Base-by-base conservation (phyloP, 1,284 basidiomycete genomes). In the Calocybe gambosa region DNA sequence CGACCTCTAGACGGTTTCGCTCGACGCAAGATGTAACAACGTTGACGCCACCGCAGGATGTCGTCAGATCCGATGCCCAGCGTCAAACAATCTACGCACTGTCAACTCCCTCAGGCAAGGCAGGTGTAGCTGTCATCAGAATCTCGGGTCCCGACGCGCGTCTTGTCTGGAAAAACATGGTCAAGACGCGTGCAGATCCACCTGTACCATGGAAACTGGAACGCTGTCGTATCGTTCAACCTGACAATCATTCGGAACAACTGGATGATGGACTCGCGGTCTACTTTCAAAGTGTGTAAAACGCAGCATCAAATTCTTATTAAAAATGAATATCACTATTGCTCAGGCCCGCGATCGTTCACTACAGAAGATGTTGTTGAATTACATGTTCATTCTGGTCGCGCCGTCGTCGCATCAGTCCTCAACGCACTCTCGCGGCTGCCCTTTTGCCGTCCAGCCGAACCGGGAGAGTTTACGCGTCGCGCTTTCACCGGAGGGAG, bases 381-480 rank as follows among this genome's bases (percentile, higher is more conserved):
- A 60, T 64, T 95, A 28, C 91, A 95, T 62, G 68, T 90, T 21
- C 91, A 95, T 60, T 93, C 90, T n/a, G 89, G 89, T 0, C 73
- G 82, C 5, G 89, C 92, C 0, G 75, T 93, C 28, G 74, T 91
- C 50, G 65, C 80, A 2, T 79, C 86, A 2, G 68, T 89, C 8
- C 73, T 93, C 16, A 58, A 63, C 2, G 78, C 85, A 1, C 68
- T 93, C 5, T 75, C 81, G 0, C 59, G 58, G 42, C 53, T 89
- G 10, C 73, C 77, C 0, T 75, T 69, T 48, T 80, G 81, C 46
- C 78, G 91, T 6, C 82, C 83, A 3, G 92, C 91, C 0, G 82
- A 86, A 57, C 78, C 82, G 5, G 91, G 92, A 38, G 92, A 95
- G 63, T 95, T 94, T 58, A 93, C 91, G 4, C 74, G 83, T 37